Conservation (phyloP, 169 alveolate genomes). For the Eimeria brunetti region DNA sequence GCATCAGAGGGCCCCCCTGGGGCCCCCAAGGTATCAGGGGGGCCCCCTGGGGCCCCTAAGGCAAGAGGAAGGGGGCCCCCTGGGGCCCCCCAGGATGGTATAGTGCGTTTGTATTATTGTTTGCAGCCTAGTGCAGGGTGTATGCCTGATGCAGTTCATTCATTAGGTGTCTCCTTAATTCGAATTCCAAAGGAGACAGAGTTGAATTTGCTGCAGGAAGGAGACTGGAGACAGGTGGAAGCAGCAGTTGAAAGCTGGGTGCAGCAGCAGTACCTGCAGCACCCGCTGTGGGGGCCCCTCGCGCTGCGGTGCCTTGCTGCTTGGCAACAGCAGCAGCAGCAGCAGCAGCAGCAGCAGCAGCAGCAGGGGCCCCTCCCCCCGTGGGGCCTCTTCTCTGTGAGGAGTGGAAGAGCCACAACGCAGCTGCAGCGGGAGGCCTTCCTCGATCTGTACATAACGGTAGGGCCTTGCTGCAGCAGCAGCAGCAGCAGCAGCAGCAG, state of each 20-base stretch:
- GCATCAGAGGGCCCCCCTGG: too few relatives aligned
- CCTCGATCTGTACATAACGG: neutral
- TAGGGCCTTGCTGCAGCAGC: neutral
- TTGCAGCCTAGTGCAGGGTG: neutral
- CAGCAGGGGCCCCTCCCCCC: neutral
- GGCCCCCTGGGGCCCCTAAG: too few relatives aligned
- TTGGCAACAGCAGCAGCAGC: too few relatives aligned
- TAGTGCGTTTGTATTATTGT: neutral
- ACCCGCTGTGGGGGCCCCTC: slow-evolving; percentile 10
- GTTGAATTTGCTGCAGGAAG: neutral
- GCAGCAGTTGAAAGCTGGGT: neutral
- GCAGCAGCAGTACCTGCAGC: neutral
- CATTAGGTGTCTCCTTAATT: neutral
- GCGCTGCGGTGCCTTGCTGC: neutral
- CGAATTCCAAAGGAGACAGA: neutral
- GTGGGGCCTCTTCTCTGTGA: neutral
- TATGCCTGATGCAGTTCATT: neutral
- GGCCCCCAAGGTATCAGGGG: too few relatives aligned
- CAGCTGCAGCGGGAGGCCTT: neutral
- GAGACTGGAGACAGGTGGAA: neutral
- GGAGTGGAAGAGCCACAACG: neutral
- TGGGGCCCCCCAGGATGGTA: too few relatives aligned
- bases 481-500: neutral
- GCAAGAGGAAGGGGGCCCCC: too few relatives aligned
- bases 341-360: neutral